Evolutionary conservation across 148 eudicot genomes (phyloP).

Genomic region (Suaeda aralocaspica): DNA sequence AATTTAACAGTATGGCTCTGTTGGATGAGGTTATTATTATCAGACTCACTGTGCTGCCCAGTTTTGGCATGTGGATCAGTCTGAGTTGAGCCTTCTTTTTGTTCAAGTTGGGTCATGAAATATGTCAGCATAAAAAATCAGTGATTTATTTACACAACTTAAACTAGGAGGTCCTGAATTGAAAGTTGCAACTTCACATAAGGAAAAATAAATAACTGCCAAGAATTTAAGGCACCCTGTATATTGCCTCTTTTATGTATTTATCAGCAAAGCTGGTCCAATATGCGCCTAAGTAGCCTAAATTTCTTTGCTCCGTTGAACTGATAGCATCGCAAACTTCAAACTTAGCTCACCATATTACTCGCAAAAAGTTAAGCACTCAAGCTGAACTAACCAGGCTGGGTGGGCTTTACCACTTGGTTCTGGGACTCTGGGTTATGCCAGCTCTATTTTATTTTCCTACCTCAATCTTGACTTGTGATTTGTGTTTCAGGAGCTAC

Average conservation of each 20-base stretch:
- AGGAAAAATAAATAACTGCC: no score
- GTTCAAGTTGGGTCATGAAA: neutral
- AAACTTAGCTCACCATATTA: neutral
- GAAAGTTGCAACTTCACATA: no score
- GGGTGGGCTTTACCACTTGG: neutral
- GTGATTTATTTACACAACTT: no score
- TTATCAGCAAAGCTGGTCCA: no score
- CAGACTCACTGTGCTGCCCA: neutral
- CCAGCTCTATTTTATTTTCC: neutral
- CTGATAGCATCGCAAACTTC: neutral
- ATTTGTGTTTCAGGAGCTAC: slow-evolving; percentile 56
- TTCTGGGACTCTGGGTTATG: neutral
- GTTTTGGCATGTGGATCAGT: neutral
- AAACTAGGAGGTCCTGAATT: no score
- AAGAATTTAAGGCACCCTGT: no score
- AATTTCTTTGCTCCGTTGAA: neutral
- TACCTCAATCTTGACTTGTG: slow-evolving; percentile 7
- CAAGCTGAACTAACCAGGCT: neutral
- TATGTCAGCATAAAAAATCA: neutral
- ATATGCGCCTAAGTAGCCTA: no score
- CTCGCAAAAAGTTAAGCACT: neutral
- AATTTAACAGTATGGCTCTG: neutral
- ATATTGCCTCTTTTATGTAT: no score
- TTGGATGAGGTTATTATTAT: neutral
- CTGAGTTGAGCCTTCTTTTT: neutral